Evolutionary conservation across 2,329 filamentous ascomycete species (phyloP), one percentile per base, ranked within the genome.

Genomic region (Epicoccum sorghinum): DNA sequence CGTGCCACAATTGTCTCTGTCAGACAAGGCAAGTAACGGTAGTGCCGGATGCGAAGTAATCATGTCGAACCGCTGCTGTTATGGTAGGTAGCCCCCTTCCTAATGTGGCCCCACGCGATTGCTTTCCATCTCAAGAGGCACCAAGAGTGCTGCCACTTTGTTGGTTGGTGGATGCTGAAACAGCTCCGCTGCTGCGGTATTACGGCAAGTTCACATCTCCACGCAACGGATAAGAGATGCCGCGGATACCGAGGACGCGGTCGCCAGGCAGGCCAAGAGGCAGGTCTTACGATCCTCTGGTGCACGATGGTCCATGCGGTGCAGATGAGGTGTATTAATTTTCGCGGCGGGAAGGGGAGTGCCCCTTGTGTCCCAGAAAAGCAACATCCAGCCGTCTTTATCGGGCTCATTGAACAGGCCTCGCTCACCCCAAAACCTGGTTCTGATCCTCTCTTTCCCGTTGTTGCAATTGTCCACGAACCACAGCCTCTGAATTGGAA

Each of bases 391-490:
- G 13, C 13, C 32, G 10, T 33, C 7, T n/a, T 33, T 12, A 12
- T 29, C 35, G 13, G 18, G 30, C 25, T 25, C 13, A 25, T 38
- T 30, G 18, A 37, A 32, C 30, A 47, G 42, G 37, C 41, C 38
- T 37, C n/a, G 37, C 47, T 27, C 18, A n/a, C 42, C 35, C 47
- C 37, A 40, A 25, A n/a, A 10, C 36, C n/a, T 22, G 42, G 47
- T 35, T 39, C 25, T 42, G 18, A 32, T 44, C 13, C 13, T 8
- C 5, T 35, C 29, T 49, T 30, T 55, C 24, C 24, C 36, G 36
- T 29, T 37, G 9, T 12, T 32, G 36, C 40, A 45, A 49, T 49
- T 45, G 32, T 49, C 41, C 52, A 56, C 53, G 47, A 51, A 51
- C 47, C 42, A 51, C 32, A 42, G 3, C 23, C 22, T 10, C 6